Conservation (phyloP, 139 green algal species). For the Bryopsis sp. region DNA sequence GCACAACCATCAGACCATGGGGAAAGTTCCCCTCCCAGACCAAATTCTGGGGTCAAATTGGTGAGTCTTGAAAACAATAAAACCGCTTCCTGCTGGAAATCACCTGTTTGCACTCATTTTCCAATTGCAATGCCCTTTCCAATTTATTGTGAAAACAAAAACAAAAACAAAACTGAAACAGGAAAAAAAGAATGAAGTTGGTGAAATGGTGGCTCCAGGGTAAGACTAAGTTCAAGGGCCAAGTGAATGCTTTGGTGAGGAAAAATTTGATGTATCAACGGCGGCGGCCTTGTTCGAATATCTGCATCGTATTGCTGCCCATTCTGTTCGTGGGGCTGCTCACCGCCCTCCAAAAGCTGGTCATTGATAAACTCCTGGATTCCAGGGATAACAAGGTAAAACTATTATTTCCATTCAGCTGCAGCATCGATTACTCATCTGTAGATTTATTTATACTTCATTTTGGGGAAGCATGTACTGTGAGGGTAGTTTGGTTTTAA, state of each 20-base stretch:
- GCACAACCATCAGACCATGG: too few species aligned
- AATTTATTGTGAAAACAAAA: too few species aligned
- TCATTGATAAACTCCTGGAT: conserved; percentile 4
- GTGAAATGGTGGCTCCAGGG: too few species aligned
- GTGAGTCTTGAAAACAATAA: too few species aligned
- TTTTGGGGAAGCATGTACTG: neutral
- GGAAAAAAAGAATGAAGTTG: too few species aligned
- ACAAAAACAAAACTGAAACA: too few species aligned
- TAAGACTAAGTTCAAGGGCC: too few species aligned
- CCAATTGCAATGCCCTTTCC: too few species aligned
- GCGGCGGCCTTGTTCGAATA: neutral
- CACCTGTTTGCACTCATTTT: too few species aligned
- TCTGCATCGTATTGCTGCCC: conserved; percentile 15
- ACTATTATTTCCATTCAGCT: conserved; percentile 1
- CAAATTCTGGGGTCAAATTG: too few species aligned
- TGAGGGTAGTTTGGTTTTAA: neutral
- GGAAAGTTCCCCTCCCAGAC: too few species aligned
- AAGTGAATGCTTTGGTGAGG: conserved; percentile 11
- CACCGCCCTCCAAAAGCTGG: neutral
- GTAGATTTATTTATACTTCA: neutral
- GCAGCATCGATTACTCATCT: conserved; percentile 3
- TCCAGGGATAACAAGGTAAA: conserved; percentile 9
- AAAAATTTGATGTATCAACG: conserved; percentile 18
- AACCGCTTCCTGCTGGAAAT: too few species aligned
- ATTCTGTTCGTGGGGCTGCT: conserved; percentile 12